Evolutionary conservation across 2,329 filamentous ascomycete species (phyloP).

Genomic region (Alternaria sp.): DNA sequence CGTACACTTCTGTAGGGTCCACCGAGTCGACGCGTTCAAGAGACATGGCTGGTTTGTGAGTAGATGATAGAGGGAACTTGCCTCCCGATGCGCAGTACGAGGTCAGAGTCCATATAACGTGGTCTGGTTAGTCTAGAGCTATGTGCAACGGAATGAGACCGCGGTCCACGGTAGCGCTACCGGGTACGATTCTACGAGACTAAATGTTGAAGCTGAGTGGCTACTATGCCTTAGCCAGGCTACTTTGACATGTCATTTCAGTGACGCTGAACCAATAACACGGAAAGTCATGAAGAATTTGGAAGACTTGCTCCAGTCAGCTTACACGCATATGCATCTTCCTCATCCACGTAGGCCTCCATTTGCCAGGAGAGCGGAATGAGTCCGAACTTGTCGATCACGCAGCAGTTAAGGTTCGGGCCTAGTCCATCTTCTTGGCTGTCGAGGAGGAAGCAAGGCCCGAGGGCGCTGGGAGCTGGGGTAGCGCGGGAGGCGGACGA

Average conservation of each 20-base stretch:
- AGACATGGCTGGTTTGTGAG: constrained; percentile 14
- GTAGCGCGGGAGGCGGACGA: background rate
- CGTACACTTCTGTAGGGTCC: constrained; percentile 25
- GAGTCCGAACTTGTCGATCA: background rate
- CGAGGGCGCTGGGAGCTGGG: background rate
- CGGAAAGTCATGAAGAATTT: background rate
- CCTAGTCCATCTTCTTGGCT: background rate
- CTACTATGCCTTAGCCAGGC: background rate
- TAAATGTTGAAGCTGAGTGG: background rate
- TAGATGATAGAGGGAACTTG: background rate
- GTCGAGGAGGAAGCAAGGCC: background rate
- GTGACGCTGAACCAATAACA: background rate
- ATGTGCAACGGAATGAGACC: background rate
- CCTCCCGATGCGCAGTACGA: background rate
- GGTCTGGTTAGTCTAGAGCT: background rate
- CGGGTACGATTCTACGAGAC: background rate
- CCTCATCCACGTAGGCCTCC: background rate
- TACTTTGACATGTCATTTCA: too few species aligned
- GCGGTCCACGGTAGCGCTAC: background rate
- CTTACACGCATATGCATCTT: background rate
- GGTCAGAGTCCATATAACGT: background rate
- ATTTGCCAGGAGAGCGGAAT: background rate
- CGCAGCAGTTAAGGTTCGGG: background rate
- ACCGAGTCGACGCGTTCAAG: constrained; percentile 26
- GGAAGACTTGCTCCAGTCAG: background rate